A percentile compares a stretch with the other conserved stretches of the same genome.
Evolutionary conservation across 2,329 filamentous ascomycete species (phyloP).

Genomic region (Apiospora hydei): DNA sequence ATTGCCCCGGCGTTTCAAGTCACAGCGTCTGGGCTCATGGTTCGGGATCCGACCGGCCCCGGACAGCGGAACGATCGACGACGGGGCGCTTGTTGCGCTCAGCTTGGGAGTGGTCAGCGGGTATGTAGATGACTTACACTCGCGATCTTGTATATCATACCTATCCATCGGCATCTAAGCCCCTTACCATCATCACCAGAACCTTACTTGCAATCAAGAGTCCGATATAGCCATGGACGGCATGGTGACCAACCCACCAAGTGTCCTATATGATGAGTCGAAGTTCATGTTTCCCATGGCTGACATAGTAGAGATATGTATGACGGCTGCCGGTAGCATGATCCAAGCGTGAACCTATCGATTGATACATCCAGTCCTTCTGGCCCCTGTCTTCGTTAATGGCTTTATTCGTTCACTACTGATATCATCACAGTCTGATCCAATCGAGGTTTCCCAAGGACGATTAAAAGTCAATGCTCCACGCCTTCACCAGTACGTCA

Average conservation of each 20-base stretch:
- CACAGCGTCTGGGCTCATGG: not conserved
- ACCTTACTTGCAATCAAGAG: not conserved
- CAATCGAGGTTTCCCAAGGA: too few species aligned
- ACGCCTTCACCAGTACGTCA: too few species aligned
- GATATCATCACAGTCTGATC: too few species aligned
- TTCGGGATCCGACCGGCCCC: constrained; percentile 1
- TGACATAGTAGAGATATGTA: not conserved
- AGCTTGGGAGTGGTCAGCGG: not conserved
- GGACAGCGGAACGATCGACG: not conserved
- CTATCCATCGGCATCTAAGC: not conserved
- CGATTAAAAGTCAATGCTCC: too few species aligned
- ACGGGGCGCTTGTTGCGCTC: not conserved
- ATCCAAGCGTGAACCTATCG: not conserved
- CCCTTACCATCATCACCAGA: not conserved
- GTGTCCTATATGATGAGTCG: not conserved
- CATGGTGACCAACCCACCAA: too few species aligned
- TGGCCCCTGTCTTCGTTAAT: not conserved
- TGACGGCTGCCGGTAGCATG: not conserved
- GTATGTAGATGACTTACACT: not conserved
- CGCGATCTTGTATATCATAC: not conserved
- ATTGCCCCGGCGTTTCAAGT: constrained; percentile 9
- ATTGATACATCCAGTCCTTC: not conserved
- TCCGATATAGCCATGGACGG: too few species aligned
- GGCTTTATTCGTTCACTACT: not conserved
- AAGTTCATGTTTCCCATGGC: not conserved